phyloP scores from a whole-genome alignment of 345 rosid genomes.

The Cardamine resedifolia region DNA sequence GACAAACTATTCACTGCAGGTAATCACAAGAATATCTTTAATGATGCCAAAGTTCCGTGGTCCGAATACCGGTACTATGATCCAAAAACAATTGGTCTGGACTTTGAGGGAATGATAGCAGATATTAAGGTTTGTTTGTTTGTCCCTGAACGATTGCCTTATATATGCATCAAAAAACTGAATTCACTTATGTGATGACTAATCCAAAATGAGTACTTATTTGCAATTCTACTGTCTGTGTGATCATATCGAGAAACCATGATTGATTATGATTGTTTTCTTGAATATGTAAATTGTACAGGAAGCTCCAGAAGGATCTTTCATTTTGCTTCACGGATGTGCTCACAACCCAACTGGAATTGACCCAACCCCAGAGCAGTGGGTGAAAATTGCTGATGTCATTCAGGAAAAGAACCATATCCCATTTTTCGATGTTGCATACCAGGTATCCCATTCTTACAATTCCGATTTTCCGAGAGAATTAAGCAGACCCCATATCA shows the following conservation, averaged over 20 bases:
- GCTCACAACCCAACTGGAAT: conserved; percentile 99
- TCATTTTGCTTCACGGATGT: conserved; percentile 95
- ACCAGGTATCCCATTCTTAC: conserved; percentile 56
- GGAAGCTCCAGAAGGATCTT: conserved; percentile 95
- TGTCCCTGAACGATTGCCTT: neutral
- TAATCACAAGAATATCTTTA: conserved; percentile 95
- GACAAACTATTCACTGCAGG: conserved; percentile 47
- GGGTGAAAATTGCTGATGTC: conserved; percentile 85
- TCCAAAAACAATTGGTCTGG: conserved; percentile 97
- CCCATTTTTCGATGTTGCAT: conserved; percentile 96
- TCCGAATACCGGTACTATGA: conserved; percentile 95
- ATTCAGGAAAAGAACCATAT: conserved; percentile 93
- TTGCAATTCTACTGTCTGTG: neutral
- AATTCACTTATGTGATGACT: neutral
- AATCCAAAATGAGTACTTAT: neutral
- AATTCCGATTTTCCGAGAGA: neutral
- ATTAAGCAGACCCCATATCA: neutral
- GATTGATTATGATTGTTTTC: neutral
- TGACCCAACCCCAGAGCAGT: conserved; percentile 92
- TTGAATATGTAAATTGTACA: conserved; percentile 35
- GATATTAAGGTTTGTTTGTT: conserved; percentile 76
- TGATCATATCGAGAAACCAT: neutral
- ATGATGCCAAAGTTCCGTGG: conserved; percentile 96
- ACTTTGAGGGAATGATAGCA: conserved; percentile 94
- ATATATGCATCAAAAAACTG: neutral